Evolutionary conservation across 768 basidiomycete genomes (phyloP), one percentile per base, ranked within the genome.

Genomic region (Hygrophorus pudorinus): DNA sequence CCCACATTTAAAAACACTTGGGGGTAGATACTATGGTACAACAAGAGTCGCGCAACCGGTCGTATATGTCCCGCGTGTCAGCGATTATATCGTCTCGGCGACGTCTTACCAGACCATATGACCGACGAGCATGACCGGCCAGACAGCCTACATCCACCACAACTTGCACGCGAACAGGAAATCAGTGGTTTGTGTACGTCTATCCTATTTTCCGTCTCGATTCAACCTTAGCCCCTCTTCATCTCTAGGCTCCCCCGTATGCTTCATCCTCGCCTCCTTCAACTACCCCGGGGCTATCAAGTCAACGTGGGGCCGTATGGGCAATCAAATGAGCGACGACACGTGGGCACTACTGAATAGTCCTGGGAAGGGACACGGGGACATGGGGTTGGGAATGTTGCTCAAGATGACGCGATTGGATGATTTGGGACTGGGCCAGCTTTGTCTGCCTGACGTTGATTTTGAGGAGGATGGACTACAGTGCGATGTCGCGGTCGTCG

Each of bases 11-110:
- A 13, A 33, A 41, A 6, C 29, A 27, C 20, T 28, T 43, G 6
- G 29, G 28, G 35, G 16, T 48, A 85, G 85, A 78, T 84, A 8
- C 52, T 88, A 10, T 89, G 85, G 85, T 88, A 89, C 55, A 90
- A 90, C 66, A 86, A 86, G 62, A 86, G 82, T 55, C 74, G 87
- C 2, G 59, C 70, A 4, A 72, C 67, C 8, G 73, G 78, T 43
- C 77, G 87, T 20, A 71, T 89, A 41, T 90, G 87, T 53, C 86
- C 87, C 2, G 74, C 83, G 0, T 90, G 87, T 55, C 75, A 78
- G 57, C 65, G 86, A 12, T 59, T 87, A 24, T 90, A 87, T 55
- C 67, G 65, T 4, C 60, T 88, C 0, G 84, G 84, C 1, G 86
- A 90, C 40, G 57, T 65, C 1, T 66, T 87, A 1, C 71, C 73